Evolutionary conservation across 2,329 filamentous ascomycete species (phyloP).

Genomic region (Davidsoniella australis): DNA sequence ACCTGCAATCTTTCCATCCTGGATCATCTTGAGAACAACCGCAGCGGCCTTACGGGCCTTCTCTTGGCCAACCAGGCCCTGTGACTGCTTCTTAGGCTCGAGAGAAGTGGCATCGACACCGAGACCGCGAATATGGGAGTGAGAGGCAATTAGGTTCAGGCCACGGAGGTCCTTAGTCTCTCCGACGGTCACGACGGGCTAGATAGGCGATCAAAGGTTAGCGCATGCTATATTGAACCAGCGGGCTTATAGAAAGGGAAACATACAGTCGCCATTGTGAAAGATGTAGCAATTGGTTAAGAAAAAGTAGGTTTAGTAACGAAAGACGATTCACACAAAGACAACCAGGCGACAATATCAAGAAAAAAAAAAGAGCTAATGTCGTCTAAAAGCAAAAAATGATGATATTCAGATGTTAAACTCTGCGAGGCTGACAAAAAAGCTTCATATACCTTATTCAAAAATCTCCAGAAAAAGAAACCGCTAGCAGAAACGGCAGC

Average conservation of each 20-base stretch:
- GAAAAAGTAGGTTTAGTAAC: background rate
- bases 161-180: slow-evolving; percentile 92
- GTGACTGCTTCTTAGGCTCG: slow-evolving; percentile 68
- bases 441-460: slow-evolving; percentile 3
- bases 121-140: slow-evolving; percentile 92
- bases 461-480: slow-evolving; percentile 1
- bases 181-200: slow-evolving; percentile 61
- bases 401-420: slow-evolving; percentile 17
- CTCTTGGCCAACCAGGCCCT: slow-evolving; percentile 89
- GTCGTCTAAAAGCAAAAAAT: background rate
- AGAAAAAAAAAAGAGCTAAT: background rate
- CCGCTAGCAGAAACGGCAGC: background rate
- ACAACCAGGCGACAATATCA: background rate
- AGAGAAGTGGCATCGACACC: slow-evolving; percentile 85
- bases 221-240: background rate
- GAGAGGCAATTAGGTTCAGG: slow-evolving; percentile 92
- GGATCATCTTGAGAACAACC: slow-evolving; percentile 96
- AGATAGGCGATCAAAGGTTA: slow-evolving; percentile 11
- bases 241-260: background rate
- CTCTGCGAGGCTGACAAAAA: slow-evolving; percentile 8
- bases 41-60: slow-evolving; percentile 94
- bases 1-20: slow-evolving; percentile 95
- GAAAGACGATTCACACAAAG: background rate
- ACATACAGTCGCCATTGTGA: slow-evolving; percentile 37
- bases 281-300: background rate